Evolutionary conservation across 31 red algal species (phyloP).

Genomic region (Odonthalia washingtoniensis): DNA sequence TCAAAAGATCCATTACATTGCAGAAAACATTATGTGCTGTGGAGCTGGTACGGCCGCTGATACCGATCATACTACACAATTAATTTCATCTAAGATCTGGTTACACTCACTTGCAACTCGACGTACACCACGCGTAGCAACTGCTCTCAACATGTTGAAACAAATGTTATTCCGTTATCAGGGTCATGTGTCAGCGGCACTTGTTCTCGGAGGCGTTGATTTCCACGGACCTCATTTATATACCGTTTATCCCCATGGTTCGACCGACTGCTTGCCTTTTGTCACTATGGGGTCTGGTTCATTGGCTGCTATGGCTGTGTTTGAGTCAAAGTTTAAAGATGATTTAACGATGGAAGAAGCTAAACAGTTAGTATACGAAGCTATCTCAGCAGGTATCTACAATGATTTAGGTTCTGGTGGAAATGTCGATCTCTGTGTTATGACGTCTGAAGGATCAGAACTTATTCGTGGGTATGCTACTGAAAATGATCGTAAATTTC

Average conservation of each 20-base stretch:
- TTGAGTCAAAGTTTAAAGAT: conserved; percentile 95
- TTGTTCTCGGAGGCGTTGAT: conserved; percentile 98
- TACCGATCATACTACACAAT: conserved; percentile 93
- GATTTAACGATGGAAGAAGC: conserved; percentile 89
- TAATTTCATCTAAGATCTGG: conserved; percentile 93
- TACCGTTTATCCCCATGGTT: conserved; percentile 99
- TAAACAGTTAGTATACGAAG: conserved; percentile 91
- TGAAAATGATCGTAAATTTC: conserved; percentile 94
- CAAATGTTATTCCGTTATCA: conserved; percentile 99
- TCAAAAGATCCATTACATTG: conserved; percentile 99
- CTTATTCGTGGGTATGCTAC: conserved; percentile 90
- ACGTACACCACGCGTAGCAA: conserved; percentile 85
- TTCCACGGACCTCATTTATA: conserved; percentile 96
- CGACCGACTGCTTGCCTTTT: conserved; percentile 94
- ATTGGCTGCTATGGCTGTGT: conserved; percentile 96
- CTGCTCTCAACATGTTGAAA: conserved; percentile 96
- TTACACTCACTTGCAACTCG: conserved; percentile 91
- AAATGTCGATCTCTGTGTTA: conserved; percentile 98
- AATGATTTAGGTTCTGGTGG: conserved; percentile 99
- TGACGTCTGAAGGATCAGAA: conserved; percentile 87
- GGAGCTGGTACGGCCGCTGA: conserved; percentile 99
- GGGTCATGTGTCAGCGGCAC: conserved; percentile 95
- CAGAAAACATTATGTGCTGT: conserved; percentile 99
- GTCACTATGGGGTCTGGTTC: conserved; percentile 99
- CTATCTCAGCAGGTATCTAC: conserved; percentile 96